phyloP scores from a whole-genome alignment of 2,329 filamentous ascomycete genomes.

The Aspergillus melleus region DNA sequence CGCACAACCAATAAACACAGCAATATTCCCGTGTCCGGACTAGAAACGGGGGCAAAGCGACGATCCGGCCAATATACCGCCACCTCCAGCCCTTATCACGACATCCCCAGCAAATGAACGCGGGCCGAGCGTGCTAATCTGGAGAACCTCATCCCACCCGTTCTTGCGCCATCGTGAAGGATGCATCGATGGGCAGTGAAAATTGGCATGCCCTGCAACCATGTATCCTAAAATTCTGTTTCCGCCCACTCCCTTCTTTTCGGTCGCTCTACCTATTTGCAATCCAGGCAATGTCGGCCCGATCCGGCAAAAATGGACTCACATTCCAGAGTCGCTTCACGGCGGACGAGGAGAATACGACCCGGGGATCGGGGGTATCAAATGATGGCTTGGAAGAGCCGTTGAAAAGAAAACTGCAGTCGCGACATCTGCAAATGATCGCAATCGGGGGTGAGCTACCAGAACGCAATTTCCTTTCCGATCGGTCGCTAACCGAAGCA shows the following conservation, averaged over 20 bases:
- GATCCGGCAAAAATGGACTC: constrained; percentile 12
- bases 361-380: constrained; percentile 4
- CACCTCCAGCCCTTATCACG: constrained; percentile 19
- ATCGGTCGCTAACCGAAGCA: constrained; percentile 32
- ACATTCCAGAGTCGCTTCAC: constrained; percentile 1
- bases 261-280: not conserved
- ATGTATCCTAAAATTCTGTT: not conserved
- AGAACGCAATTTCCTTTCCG: not conserved
- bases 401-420: constrained; percentile 51
- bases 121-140: not conserved
- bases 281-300: not conserved
- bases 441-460: constrained; percentile 52
- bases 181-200: not conserved
- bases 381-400: constrained; percentile 25
- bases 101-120: constrained; percentile 27
- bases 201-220: not conserved
- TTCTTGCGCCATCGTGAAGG: constrained; percentile 4
- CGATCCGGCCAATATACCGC: constrained; percentile 1
- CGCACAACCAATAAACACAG: too few species aligned
- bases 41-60: not conserved
- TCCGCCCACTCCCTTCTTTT: not conserved
- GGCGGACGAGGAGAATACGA: not conserved
- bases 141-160: not conserved
- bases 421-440: constrained; percentile 66
- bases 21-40: not conserved